A percentile compares a stretch with the other conserved stretches of the same genome.
phyloP scores from a whole-genome alignment of 192 early-diverging fungal species.

The Backusella morwellensis region DNA sequence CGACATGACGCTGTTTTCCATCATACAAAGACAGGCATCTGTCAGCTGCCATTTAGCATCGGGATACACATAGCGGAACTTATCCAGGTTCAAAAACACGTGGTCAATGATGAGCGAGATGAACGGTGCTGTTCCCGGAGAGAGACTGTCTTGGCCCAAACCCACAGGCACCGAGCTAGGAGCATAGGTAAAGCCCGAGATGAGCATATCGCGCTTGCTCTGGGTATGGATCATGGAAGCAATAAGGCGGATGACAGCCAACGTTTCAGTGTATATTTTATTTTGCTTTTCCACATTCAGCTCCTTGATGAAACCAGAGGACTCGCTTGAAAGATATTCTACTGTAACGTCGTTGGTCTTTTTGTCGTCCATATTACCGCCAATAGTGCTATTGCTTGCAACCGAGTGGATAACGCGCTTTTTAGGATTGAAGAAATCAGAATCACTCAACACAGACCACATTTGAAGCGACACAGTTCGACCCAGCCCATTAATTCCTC shows the following conservation, averaged over 20 bases:
- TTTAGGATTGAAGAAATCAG: conserved; percentile 53
- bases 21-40: conserved; percentile 66
- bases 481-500: conserved; percentile 36
- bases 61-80: conserved; percentile 60
- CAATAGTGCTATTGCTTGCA: conserved; percentile 16
- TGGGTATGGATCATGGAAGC: conserved; percentile 65
- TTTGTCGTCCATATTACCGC: not conserved
- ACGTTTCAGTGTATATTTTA: conserved; percentile 78
- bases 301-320: conserved; percentile 76
- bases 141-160: conserved; percentile 65
- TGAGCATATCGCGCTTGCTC: conserved; percentile 25
- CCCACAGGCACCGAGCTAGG: conserved; percentile 53
- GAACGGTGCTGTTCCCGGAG: conserved; percentile 78
- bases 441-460: conserved; percentile 82
- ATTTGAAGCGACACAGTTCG: conserved; percentile 66
- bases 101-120: conserved; percentile 81
- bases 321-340: conserved; percentile 37
- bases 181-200: conserved; percentile 33
- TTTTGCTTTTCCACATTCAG: conserved; percentile 66
- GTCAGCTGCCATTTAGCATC: conserved; percentile 79
- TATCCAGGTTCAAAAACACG: conserved; percentile 77
- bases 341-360: not conserved
- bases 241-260: conserved; percentile 79
- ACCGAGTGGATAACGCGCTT: conserved; percentile 27
- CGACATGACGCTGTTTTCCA: conserved; percentile 76